Evolutionary conservation across 441 rosid genomes (phyloP).

Genomic region (Kokia cookei): DNA sequence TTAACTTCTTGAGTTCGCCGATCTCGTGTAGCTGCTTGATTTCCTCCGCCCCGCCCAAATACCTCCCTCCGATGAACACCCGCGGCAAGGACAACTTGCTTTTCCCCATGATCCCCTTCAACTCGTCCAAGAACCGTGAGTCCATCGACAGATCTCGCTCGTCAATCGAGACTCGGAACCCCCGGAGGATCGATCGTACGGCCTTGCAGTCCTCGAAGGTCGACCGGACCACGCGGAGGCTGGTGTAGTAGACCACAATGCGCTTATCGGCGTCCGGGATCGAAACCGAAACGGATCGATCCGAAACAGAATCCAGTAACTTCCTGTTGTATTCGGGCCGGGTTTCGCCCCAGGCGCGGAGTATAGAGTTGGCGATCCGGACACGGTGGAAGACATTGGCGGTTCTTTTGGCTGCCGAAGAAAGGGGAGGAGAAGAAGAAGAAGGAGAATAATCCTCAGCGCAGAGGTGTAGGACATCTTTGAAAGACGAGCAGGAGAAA

Average conservation of each 20-base stretch:
- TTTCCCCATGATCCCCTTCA: slow-evolving; percentile 32
- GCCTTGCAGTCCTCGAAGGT: slow-evolving; percentile 51
- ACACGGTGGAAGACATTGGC: slow-evolving; percentile 42
- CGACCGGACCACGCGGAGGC: slow-evolving; percentile 49
- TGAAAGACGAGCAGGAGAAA: slow-evolving; percentile 43
- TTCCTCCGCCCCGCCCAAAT: slow-evolving; percentile 65
- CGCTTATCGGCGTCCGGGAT: slow-evolving; percentile 57
- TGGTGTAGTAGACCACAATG: slow-evolving; percentile 56
- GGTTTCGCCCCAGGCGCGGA: slow-evolving; percentile 29
- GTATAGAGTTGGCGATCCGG: slow-evolving; percentile 31
- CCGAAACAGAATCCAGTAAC: not conserved
- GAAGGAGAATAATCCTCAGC: slow-evolving; percentile 19
- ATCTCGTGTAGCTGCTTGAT: slow-evolving; percentile 50
- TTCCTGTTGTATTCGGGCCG: not conserved
- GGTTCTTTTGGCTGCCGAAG: slow-evolving; percentile 13
- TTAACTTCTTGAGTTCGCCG: slow-evolving; percentile 54
- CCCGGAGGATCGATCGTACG: slow-evolving; percentile 50
- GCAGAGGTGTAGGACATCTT: slow-evolving; percentile 50
- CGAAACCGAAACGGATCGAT: slow-evolving; percentile 17
- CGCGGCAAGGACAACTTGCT: slow-evolving; percentile 37
- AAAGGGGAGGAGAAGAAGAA: not conserved
- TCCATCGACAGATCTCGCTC: slow-evolving; percentile 76
- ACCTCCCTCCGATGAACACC: slow-evolving; percentile 53
- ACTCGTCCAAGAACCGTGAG: slow-evolving; percentile 39
- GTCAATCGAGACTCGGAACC: slow-evolving; percentile 54